These are phyloP conservation scores for Luzula sylvatica DNA, from an alignment of 176 grass and related monocot species.

Conservation along the genomic window DNA sequence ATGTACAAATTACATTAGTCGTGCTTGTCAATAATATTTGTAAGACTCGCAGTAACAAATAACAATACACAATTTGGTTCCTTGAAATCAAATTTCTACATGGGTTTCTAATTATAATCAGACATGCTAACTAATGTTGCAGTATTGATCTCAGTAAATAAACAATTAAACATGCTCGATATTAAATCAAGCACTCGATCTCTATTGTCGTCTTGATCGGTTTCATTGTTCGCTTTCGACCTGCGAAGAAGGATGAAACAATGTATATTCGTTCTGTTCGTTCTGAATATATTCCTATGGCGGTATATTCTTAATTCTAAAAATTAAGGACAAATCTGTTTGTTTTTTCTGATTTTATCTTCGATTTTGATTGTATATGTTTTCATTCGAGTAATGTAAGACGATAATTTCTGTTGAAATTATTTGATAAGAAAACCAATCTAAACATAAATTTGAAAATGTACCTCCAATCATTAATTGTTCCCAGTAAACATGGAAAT, in stretches of 20 bases:
- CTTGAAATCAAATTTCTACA: no score
- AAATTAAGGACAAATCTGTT: neutral
- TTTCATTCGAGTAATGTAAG: neutral
- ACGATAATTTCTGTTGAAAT: neutral
- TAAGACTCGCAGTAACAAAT: no score
- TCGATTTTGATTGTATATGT: neutral
- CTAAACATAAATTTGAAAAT: no score
- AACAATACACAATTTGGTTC: no score
- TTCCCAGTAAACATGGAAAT: no score
- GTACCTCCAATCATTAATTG: neutral
- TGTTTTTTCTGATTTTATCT: neutral
- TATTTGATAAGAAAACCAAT: neutral
- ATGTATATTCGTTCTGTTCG: neutral
- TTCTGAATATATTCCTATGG: slow-evolving; percentile 5
- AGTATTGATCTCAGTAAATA: no score
- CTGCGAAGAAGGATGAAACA: slow-evolving; percentile 12
- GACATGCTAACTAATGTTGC: no score
- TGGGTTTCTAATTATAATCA: no score
- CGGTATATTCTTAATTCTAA: neutral
- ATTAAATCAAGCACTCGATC: neutral
- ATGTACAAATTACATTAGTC: no score
- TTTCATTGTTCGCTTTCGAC: slow-evolving; percentile 3
- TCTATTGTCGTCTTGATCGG: slow-evolving; percentile 1
- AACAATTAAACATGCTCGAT: no score
- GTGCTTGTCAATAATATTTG: no score